phyloP scores from a whole-genome alignment of 306 rosid genomes.

The Trifolium dubium region DNA sequence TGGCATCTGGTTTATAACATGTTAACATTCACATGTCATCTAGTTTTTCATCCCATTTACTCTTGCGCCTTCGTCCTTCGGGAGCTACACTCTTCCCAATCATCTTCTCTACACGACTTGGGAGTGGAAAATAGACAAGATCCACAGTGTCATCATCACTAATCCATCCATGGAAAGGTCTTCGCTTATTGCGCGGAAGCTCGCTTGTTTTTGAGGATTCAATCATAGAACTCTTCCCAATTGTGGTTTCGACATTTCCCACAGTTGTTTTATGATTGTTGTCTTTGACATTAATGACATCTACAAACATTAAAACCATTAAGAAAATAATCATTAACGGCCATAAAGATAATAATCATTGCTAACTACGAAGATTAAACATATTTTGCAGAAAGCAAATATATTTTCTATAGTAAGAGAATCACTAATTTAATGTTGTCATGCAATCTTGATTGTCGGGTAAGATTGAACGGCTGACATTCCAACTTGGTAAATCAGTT shows the following conservation, averaged over 20 bases:
- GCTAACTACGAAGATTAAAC: not conserved
- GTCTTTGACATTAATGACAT: slow-evolving; percentile 26
- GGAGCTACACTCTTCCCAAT: slow-evolving; percentile 22
- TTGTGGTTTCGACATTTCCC: not conserved
- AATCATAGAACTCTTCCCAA: not conserved
- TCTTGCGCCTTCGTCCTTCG: slow-evolving; percentile 43
- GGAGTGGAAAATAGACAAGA: slow-evolving; percentile 35
- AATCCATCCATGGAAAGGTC: slow-evolving; percentile 64
- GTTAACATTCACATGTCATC: slow-evolving; percentile 28
- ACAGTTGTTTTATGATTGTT: not conserved
- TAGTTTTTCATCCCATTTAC: slow-evolving; percentile 64
- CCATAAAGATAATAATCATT: no score
- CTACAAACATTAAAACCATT: slow-evolving; percentile 35
- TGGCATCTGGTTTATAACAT: no score
- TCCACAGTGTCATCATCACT: slow-evolving; percentile 35
- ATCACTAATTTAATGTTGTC: not conserved
- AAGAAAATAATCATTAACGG: not conserved
- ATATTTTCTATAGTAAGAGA: not conserved
- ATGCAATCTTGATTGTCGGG: not conserved
- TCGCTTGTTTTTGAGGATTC: slow-evolving; percentile 26
- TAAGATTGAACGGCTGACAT: not conserved
- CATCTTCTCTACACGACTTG: slow-evolving; percentile 39
- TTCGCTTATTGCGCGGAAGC: slow-evolving; percentile 27
- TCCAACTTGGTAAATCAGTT: not conserved
- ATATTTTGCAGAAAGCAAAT: not conserved